Base-by-base conservation (phyloP, 202 grass and related monocot genomes). In the Bolboschoenoplectus hybrid region DNA sequence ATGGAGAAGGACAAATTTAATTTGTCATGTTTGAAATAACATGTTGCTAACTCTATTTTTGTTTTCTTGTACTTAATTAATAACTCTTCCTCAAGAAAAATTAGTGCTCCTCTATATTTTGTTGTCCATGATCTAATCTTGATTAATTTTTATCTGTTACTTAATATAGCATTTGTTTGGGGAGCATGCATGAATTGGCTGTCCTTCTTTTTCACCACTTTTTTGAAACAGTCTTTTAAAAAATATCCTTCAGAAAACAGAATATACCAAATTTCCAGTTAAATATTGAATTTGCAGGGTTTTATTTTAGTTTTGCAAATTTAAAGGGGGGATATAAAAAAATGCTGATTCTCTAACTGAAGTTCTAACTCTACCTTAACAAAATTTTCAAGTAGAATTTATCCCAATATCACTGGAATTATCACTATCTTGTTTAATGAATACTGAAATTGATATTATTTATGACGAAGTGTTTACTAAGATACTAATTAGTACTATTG, bases 151-250 rank as follows among this genome's bases (percentile, higher is more conserved):
- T 58, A 35, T 58, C 52, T 56, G 6, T 58, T 79, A 53, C 74
- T 79, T 17, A 58, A 79, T 79, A 60, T 80, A 80, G 75, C 36
- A 16, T 80, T 53, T 80, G 34, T 60, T 55, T 36, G 0, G 6
- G 45, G 70, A 9, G 9, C 13, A 32, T 77, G 47, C 50, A 56
- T 38, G 0, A 16, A 39, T 76, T 77, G 10, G 50, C 39, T 73
- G 44, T 77, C 74, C 34, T 77, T 74, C n/a, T 76, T 55, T 77
- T 77, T 38, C 50, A 16, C 32, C 49, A 56, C 13, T 56, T 77
- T 75, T 75, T 75, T 19, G 9, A 75, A 75, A 70, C 16, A 45
- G 70, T 50, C 6, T 50, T 76, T 74, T 13, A 44, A 14, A 49
- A 74, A 9, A 74, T 47, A 76, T 53, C 3, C 73, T 53, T 55